Conservation (phyloP, 2,329 filamentous ascomycete genomes). For the Talaromyces albobiverticillius region DNA sequence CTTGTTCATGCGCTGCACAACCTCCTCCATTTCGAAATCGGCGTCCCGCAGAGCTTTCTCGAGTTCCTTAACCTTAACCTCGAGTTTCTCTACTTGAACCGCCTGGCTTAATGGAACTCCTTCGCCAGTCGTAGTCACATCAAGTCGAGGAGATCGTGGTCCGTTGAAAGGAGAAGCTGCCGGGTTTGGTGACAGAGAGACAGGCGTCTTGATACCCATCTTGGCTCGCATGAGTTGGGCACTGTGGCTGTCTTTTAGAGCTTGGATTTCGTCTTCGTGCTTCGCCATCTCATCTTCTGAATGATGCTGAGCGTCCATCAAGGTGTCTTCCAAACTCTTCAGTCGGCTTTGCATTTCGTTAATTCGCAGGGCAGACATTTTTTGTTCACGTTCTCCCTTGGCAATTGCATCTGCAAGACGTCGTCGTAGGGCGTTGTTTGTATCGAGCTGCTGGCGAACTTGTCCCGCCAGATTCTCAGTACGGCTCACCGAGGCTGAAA, state of each 20-base stretch:
- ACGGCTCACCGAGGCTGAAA: conserved; percentile 50
- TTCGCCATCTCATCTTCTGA: conserved; percentile 79
- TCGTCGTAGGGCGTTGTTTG: conserved; percentile 70
- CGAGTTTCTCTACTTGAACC: conserved; percentile 70
- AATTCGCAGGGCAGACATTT: conserved; percentile 75
- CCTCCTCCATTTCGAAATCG: conserved; percentile 78
- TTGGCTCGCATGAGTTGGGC: conserved; percentile 73
- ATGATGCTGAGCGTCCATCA: conserved; percentile 76
- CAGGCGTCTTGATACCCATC: conserved; percentile 45
- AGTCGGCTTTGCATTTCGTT: conserved; percentile 78
- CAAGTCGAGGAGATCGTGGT: conserved; percentile 58
- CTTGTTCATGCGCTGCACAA: conserved; percentile 75
- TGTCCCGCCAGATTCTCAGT: conserved; percentile 77
- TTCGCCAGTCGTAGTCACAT: conserved; percentile 60
- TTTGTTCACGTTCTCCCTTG: conserved; percentile 80
- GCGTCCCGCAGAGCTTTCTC: conserved; percentile 76
- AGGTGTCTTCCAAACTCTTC: conserved; percentile 76
- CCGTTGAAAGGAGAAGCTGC: conserved; percentile 62
- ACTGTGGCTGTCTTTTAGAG: conserved; percentile 73
- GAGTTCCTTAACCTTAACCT: conserved; percentile 75
- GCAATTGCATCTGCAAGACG: conserved; percentile 76
- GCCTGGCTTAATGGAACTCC: conserved; percentile 63
- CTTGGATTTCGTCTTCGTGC: conserved; percentile 80
- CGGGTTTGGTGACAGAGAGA: conserved; percentile 54
- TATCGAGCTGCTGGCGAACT: conserved; percentile 75